phyloP scores from a whole-genome alignment of 1,139 yeast species.

The Suhomyces choctaworum region DNA sequence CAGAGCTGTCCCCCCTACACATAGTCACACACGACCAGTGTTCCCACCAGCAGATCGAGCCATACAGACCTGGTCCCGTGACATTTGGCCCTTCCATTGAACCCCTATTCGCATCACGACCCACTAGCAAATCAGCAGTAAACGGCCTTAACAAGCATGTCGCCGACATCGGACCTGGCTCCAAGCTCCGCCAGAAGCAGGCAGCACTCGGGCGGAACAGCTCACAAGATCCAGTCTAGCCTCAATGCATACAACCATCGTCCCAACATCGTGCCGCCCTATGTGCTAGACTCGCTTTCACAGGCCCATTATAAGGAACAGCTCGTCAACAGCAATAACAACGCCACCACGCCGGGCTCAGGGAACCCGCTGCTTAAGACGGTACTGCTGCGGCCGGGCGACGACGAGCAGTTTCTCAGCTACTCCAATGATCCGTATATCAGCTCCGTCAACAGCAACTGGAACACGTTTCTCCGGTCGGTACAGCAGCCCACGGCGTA shows the following conservation, averaged over 20 bases:
- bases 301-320: constrained; percentile 46
- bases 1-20: too few species aligned
- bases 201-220: constrained; percentile 1
- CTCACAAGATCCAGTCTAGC: constrained; percentile 16
- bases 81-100: too few species aligned
- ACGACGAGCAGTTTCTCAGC: constrained; percentile 35
- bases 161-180: constrained; percentile 9
- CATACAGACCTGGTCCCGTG: too few species aligned
- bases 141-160: constrained; percentile 3
- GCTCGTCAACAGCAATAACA: constrained; percentile 33
- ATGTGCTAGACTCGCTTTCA: constrained; percentile 56
- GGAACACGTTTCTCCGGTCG: constrained; percentile 40
- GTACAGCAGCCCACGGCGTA: constrained; percentile 41
- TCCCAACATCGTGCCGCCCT: constrained; percentile 53
- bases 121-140: not conserved
- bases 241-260: constrained; percentile 34
- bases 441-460: constrained; percentile 37
- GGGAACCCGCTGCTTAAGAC: constrained; percentile 9
- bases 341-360: constrained; percentile 15
- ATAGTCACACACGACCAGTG: too few species aligned
- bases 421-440: constrained; percentile 44
- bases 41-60: too few species aligned
- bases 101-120: too few species aligned
- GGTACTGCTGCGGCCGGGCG: constrained; percentile 15
- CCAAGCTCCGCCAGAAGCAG: constrained; percentile 9